Conservation (phyloP, 2,329 filamentous ascomycete species). For the Aureobasidium sp. region DNA sequence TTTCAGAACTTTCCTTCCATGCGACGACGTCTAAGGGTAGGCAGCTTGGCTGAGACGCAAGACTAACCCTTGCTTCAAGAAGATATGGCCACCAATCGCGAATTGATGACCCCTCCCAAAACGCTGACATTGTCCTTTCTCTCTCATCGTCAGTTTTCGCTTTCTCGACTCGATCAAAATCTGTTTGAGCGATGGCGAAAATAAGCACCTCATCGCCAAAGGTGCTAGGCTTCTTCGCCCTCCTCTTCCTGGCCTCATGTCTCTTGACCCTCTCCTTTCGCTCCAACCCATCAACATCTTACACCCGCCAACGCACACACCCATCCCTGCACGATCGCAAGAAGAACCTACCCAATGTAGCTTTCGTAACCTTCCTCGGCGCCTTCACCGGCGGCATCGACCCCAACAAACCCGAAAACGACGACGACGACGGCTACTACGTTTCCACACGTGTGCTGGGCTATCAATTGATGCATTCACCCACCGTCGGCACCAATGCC, state of each 20-base stretch:
- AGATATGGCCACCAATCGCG: background rate
- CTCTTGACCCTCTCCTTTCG: conserved; percentile 24
- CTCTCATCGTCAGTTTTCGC: background rate
- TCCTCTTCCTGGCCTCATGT: conserved; percentile 26
- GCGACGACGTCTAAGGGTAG: background rate
- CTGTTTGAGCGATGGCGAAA: background rate
- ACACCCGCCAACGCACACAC: background rate
- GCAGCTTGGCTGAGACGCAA: too few species aligned
- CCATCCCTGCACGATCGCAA: background rate
- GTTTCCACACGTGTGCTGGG: conserved; percentile 26
- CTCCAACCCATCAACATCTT: conserved; percentile 6
- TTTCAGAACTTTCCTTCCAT: background rate
- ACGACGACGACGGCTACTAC: conserved; percentile 28
- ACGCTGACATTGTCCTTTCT: too few species aligned
- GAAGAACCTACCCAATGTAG: conserved; percentile 18
- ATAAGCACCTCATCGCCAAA: conserved; percentile 16
- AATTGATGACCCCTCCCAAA: background rate
- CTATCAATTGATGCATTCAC: conserved; percentile 31
- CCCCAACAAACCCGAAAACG: conserved; percentile 17
- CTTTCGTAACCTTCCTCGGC: conserved; percentile 31
- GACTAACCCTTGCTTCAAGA: background rate
- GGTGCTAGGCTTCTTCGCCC: conserved; percentile 23
- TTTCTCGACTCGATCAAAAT: background rate
- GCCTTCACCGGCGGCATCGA: conserved; percentile 17
- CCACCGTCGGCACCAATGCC: conserved; percentile 25